Conservation (phyloP, 2,329 filamentous ascomycete species). For the Capronia americana region DNA sequence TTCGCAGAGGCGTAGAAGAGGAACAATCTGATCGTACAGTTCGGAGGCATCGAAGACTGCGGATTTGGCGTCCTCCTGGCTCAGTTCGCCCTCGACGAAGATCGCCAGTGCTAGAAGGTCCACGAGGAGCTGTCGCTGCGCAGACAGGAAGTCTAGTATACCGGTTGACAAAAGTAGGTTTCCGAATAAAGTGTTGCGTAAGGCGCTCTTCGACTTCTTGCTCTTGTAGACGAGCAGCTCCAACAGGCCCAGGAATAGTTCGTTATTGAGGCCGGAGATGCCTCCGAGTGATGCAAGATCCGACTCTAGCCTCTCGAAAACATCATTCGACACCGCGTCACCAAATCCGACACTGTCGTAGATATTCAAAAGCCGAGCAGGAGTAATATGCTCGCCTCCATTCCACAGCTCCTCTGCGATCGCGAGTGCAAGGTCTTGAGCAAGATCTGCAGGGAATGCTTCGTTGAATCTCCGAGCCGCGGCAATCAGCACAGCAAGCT, state of each 20-base stretch:
- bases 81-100: slow-evolving; percentile 84
- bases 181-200: slow-evolving; percentile 35
- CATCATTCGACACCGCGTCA: slow-evolving; percentile 80
- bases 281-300: slow-evolving; percentile 70
- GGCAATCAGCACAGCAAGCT: slow-evolving; percentile 68
- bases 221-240: slow-evolving; percentile 51
- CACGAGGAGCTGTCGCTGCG: slow-evolving; percentile 76
- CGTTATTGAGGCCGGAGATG: slow-evolving; percentile 55
- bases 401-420: slow-evolving; percentile 76
- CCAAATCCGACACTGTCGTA: slow-evolving; percentile 80
- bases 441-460: slow-evolving; percentile 71
- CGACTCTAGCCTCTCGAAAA: slow-evolving; percentile 72
- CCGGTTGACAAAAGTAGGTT: slow-evolving; percentile 67
- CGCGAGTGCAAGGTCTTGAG: slow-evolving; percentile 70
- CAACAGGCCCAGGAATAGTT: slow-evolving; percentile 60
- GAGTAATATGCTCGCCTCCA: slow-evolving; percentile 71
- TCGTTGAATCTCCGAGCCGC: slow-evolving; percentile 74
- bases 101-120: slow-evolving; percentile 82
- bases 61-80: slow-evolving; percentile 68
- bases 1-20: slow-evolving; percentile 74
- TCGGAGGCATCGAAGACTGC: slow-evolving; percentile 68
- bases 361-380: slow-evolving; percentile 77
- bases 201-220: slow-evolving; percentile 40
- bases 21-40: slow-evolving; percentile 69
- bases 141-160: slow-evolving; percentile 76